Base-by-base conservation (phyloP, 108 stramenopile species). In the Discostella pseudostelligera region DNA sequence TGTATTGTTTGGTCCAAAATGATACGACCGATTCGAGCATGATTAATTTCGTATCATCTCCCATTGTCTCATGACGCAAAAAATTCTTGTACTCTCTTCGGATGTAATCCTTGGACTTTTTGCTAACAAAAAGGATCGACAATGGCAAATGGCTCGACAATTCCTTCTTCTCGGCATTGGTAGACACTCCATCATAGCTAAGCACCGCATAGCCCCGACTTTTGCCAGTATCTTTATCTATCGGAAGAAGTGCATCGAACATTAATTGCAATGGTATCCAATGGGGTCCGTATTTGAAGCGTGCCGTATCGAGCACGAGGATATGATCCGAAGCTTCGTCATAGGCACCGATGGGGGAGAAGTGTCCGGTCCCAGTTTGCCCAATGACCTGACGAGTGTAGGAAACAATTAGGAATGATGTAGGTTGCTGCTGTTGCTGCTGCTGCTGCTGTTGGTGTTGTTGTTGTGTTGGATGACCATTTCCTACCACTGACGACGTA, bases 311-410 rank as follows among this genome's bases (percentile, higher is more conserved):
- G 32, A 96, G 59, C 26, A 96, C 66, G 1, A 96, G 82, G 9
- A 93, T 86, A 32, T 39, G 29, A 54, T 88, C 90, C 9, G 79
- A 61, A 8, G 43, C 76, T 45, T 58, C 61, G 59, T 92, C 84
- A 62, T 86, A 96, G 21, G 86, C 93, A 10, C 79, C 95, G 21
- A 96, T 70, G 24, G 92, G 92, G 26, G 82, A 83, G 74, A 92
- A 96, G 61, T 96, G 95, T 14, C 95, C 95, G 7, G 70, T 69
- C 6, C 95, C 95, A 1, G 92, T 96, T 68, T 96, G 95, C 36
- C 70, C 59, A 11, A 96, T 40, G 17, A 75, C 72, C 58, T 79
- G 65, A 12, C 93, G 79, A 29, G 80, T 71, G 58, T 91, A 96
- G 10, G 81, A 81, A 3, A 84, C 79, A 24, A 84, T 69, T 19